phyloP scores from a whole-genome alignment of 768 basidiomycete genomes.

The Trametes meyenii region DNA sequence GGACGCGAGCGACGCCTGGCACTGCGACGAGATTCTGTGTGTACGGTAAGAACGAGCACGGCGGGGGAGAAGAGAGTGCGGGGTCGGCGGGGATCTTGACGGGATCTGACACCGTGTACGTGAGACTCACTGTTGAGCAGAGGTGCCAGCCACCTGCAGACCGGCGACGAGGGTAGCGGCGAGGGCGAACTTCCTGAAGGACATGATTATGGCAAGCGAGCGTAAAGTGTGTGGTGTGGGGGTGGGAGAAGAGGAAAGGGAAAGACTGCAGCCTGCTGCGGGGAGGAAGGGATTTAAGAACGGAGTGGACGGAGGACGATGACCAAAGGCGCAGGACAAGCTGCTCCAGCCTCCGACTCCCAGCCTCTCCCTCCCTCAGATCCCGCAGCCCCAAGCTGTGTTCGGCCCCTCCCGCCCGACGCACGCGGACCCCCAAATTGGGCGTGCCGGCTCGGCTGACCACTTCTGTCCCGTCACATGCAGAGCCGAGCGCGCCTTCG shows the following conservation, averaged over 20 bases:
- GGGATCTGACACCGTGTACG: conserved; percentile 1
- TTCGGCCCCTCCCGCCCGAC: too few relatives aligned
- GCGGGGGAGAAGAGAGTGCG: neutral
- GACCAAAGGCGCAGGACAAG: conserved; percentile 5
- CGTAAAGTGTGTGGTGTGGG: neutral
- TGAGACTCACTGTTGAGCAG: conserved; percentile 27
- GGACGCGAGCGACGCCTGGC: conserved; percentile 48
- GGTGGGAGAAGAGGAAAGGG: conserved; percentile 6
- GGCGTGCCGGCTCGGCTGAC: too few relatives aligned
- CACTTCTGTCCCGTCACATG: too few relatives aligned
- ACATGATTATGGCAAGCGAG: conserved; percentile 11
- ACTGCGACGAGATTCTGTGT: conserved; percentile 48
- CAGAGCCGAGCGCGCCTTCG: too few relatives aligned
- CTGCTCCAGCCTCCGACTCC: neutral
- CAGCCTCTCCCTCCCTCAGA: too few relatives aligned
- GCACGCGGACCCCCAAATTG: too few relatives aligned
- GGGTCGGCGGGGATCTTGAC: neutral
- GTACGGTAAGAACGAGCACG: neutral
- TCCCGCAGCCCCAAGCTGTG: neutral
- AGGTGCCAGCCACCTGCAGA: conserved; percentile 21
- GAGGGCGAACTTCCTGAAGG: conserved; percentile 15
- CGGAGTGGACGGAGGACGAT: conserved; percentile 8
- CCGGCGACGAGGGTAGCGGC: conserved; percentile 23
- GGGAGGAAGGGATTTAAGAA: neutral
- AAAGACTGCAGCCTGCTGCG: conserved; percentile 27